Evolutionary conservation across 495 filamentous ascomycete species (phyloP).

Genomic region (Aspergillus sparsus): DNA sequence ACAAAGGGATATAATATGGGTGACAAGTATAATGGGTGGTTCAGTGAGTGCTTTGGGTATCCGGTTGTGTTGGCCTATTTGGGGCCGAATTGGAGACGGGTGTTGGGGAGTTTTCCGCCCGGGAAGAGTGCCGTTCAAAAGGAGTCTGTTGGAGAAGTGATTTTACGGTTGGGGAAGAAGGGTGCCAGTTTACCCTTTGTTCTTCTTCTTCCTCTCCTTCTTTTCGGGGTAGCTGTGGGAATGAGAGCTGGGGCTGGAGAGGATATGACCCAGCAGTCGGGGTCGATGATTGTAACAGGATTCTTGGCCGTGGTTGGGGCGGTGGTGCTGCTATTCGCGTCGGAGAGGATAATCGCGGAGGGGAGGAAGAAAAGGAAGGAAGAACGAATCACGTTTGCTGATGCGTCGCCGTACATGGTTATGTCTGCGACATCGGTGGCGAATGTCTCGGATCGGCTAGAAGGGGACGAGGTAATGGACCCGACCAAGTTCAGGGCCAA

Average conservation of each 20-base stretch:
- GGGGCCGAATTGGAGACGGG: slow-evolving; percentile 59
- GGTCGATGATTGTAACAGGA: background rate
- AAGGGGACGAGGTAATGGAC: slow-evolving; percentile 58
- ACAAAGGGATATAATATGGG: slow-evolving; percentile 70
- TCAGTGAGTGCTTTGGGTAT: slow-evolving; percentile 69
- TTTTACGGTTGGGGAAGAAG: background rate
- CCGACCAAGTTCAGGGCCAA: slow-evolving; percentile 85
- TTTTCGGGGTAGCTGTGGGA: background rate
- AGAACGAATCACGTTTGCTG: slow-evolving; percentile 70
- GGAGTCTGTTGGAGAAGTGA: background rate
- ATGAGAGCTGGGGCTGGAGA: background rate
- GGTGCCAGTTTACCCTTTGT: too few species aligned
- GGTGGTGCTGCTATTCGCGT: slow-evolving; percentile 1
- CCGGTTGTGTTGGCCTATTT: slow-evolving; percentile 67
- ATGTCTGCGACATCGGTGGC: slow-evolving; percentile 68
- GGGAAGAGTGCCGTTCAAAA: slow-evolving; percentile 30
- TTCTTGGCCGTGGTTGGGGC: background rate
- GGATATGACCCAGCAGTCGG: background rate
- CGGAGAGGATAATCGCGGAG: background rate
- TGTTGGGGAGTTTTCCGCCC: slow-evolving; percentile 60
- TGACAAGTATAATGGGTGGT: slow-evolving; percentile 67
- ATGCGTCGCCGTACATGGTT: slow-evolving; percentile 76
- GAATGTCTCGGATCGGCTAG: slow-evolving; percentile 63
- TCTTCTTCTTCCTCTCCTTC: background rate
- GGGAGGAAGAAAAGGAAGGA: slow-evolving; percentile 20